Evolutionary conservation across 768 basidiomycete genomes (phyloP), one percentile per base, ranked within the genome.

Genomic region (Russula emetica): DNA sequence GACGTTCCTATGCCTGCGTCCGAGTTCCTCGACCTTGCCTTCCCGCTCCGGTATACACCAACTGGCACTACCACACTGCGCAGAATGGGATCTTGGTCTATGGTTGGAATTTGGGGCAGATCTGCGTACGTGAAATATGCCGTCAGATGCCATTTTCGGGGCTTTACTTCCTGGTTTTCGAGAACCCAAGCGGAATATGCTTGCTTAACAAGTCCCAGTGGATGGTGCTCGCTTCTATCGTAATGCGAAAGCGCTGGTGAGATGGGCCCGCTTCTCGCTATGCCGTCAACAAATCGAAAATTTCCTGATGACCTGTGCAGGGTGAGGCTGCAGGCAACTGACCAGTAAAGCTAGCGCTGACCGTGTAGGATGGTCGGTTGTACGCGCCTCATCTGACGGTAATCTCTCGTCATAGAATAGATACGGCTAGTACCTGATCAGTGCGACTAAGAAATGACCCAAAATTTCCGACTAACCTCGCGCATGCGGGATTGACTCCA

Each of bases 401-500:
- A 80, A 69, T 70, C 80, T 83, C 71, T 84, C 85, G 72, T 88
- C 85, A 72, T 87, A 86, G 71, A 87, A 87, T 34, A 86, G 77
- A 71, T 85, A 88, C 1, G 86, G 85, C 83, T 88, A 71, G 11
- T 42, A 34, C 38, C 22, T 26, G 20, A 45, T 66, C 47, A 53
- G 42, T 22, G 36, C 57, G 6, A 55, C 61, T 53, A 32, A 60
- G 38, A 53, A 52, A 44, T 34, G 50, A 28, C 24, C 38, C 30
- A 58, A 40, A 49, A 51, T 22, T 58, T 55, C 34, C 40, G 50
- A 58, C 68, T 62, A 51, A 82, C 83, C 77, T 84, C 84, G 67
- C 84, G 77, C 82, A 86, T 85, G 51, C 85, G 79, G 59, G 83
- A 85, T 72, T 85, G 84, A 57, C 84, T 84, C 85, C 85, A 86